A percentile compares a stretch with the other conserved stretches of the same genome.
Conservation (phyloP, 805 yeast genomes). For the Starmerella floris region DNA sequence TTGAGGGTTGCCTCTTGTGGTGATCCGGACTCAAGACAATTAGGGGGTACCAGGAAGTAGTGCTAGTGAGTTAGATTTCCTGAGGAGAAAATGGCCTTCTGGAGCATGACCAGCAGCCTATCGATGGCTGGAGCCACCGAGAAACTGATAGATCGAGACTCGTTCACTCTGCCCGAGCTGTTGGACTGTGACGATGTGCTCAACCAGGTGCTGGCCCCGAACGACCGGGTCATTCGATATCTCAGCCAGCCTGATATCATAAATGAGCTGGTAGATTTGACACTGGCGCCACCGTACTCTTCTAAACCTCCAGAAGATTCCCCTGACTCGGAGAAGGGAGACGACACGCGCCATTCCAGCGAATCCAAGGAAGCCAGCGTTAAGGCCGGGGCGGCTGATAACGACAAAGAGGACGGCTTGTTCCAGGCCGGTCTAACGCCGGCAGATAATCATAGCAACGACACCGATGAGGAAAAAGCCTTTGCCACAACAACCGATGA, state of each 20-base stretch:
- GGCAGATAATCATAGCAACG: neutral
- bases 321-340: constrained; percentile 17
- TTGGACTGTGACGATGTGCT: constrained; percentile 63
- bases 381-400: neutral
- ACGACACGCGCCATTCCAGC: too few relatives aligned
- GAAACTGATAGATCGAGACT: constrained; percentile 35
- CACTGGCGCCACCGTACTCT: constrained; percentile 31
- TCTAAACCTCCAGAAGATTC: neutral
- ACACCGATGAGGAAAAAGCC: neutral
- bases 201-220: constrained; percentile 59
- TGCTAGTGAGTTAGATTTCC: too few relatives aligned
- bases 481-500: neutral
- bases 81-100: constrained; percentile 34
- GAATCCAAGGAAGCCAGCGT: neutral
- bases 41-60: too few relatives aligned
- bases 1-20: too few relatives aligned
- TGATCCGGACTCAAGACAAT: too few relatives aligned
- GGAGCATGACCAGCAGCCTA: constrained; percentile 34
- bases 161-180: constrained; percentile 36
- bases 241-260: constrained; percentile 67
- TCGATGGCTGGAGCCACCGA: constrained; percentile 27
- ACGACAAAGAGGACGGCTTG: neutral
- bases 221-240: constrained; percentile 62
- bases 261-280: constrained; percentile 46
- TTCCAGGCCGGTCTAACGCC: neutral